Evolutionary conservation across 1,284 basidiomycete genomes (phyloP), one percentile per base, ranked within the genome.

Genomic region (Inonotus obliquus): DNA sequence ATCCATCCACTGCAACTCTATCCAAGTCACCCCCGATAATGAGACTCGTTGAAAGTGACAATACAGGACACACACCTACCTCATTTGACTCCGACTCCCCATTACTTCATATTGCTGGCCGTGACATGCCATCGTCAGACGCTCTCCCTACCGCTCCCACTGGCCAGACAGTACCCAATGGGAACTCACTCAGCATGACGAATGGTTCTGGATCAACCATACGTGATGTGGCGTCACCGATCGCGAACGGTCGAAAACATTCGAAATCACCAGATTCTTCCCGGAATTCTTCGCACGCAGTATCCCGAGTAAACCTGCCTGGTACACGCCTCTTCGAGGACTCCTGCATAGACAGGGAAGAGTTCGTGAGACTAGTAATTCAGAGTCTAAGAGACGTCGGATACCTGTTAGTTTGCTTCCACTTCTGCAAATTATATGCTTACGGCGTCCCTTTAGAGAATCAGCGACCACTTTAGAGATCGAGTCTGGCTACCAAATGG

Each of bases 311-410:
- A 49, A 77, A 79, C 54, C 79, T 91, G 39, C 86, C 86, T 21
- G 89, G 90, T 29, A 83, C 84, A 51, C 80, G 81, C 48, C 77
- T 92, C 41, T 92, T 90, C 68, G 84, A 89, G 57, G 88, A 89
- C 72, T 87, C 88, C 65, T 78, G 79, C 65, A 80, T 97, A 60
- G 87, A 95, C 75, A 82, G 94, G 66, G 90, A 96, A 73, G 96
- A 99, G 76, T 91, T 95, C 67, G 87, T 98, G 56, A 82, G 96
- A 68, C 77, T 99, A 53, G 87, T 96, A 49, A 81, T 98, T 65
- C 96, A 99, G 74, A 91, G 90, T 63, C 75, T 99, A 67, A 80
- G 89, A 66, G 96, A 99, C 74, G 89, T 97, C 58, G 96, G 97
- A 4, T 98, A 97, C 72, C 80, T 83, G 92, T 96, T 71, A 76